Evolutionary conservation across 768 basidiomycete species (phyloP), one percentile per base, ranked within the genome.

Genomic region (Ramaria sp.): DNA sequence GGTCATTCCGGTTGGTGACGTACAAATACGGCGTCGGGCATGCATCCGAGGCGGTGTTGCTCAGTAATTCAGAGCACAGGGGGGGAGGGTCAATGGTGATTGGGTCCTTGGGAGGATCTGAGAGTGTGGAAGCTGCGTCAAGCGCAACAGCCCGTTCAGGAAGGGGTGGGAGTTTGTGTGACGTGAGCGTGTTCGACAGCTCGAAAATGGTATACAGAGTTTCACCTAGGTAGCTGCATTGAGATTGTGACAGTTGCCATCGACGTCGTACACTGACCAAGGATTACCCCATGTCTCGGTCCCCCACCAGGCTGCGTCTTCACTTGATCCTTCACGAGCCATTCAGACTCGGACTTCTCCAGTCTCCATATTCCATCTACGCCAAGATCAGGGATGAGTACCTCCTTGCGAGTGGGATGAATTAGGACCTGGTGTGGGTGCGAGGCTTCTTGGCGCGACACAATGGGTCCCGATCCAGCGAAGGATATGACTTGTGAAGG

Each of bases 381-480:
- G 3, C 89, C 89, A 5, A 93, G 70, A 65, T 92, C 88, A 1
- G 86, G 80, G 1, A 88, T 73, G 42, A 89, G 73, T 12, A 91
- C 67, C 58, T 87, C 84, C 25, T 70, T 62, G 47, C 73, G 70
- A 16, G 70, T 66, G 28, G 73, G 65, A 38, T 78, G 73, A 13
- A 81, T 61, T 55, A 75, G 61, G 32, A 82, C 78, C 61, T 91
- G 85, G 67, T 92, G 90, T 0, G 87, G 85, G 63, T 93, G 91
- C 3, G 88, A 74, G 5, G 70, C 66, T 53, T 81, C 77, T 63
- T 93, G 91, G 32, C 90, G 76, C 18, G 76, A 75, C 5, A 64
- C 61, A 62, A 87, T 74, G 1, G 86, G 86, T 0, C 89, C 87
- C 0, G 72, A 70, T 1, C 78, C 80, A 13, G 62, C 64, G 44